These are phyloP conservation scores for Fusarium aywerte DNA, from an alignment of 2,329 filamentous ascomycete species.

Conservation along the genomic window DNA sequence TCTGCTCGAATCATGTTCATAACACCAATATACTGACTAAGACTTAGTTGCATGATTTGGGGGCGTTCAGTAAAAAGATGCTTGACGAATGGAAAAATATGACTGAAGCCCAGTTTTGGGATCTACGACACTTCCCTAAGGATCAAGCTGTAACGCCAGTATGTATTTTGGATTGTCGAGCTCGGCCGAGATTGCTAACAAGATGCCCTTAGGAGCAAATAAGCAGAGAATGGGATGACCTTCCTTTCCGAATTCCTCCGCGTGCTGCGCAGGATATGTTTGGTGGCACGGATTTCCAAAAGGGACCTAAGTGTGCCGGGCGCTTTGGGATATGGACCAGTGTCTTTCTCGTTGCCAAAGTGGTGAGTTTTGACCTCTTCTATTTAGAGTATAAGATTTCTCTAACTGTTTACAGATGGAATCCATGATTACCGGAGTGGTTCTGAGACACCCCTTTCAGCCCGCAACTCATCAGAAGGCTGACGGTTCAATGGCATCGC, in stretches of 20 bases:
- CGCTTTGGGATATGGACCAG: slow-evolving; percentile 48
- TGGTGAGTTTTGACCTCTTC: slow-evolving; percentile 33
- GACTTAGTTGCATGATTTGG: slow-evolving; percentile 46
- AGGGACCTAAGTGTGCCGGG: slow-evolving; percentile 35
- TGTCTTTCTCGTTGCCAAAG: slow-evolving; percentile 44
- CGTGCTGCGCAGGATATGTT: slow-evolving; percentile 10
- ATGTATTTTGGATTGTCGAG: slow-evolving; percentile 5
- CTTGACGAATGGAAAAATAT: slow-evolving; percentile 17
- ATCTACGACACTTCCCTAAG: slow-evolving; percentile 32
- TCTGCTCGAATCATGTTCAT: background rate
- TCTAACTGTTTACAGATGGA: slow-evolving; percentile 44
- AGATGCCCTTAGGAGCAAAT: slow-evolving; percentile 41
- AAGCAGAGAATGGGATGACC: slow-evolving; percentile 41
- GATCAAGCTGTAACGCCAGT: slow-evolving; percentile 42
- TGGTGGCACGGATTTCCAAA: slow-evolving; percentile 9
- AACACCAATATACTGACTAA: slow-evolving; percentile 1
- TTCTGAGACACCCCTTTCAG: slow-evolving; percentile 26
- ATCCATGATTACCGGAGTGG: slow-evolving; percentile 37
- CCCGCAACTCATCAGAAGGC: background rate
- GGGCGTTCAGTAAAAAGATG: slow-evolving; percentile 42
- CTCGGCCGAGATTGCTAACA: slow-evolving; percentile 12
- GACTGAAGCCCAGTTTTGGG: slow-evolving; percentile 31
- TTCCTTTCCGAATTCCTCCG: slow-evolving; percentile 4
- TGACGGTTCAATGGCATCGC: background rate
- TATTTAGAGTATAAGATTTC: background rate